phyloP scores from a whole-genome alignment of 1,139 yeast genomes.

The Tardiomyces depauwii region DNA sequence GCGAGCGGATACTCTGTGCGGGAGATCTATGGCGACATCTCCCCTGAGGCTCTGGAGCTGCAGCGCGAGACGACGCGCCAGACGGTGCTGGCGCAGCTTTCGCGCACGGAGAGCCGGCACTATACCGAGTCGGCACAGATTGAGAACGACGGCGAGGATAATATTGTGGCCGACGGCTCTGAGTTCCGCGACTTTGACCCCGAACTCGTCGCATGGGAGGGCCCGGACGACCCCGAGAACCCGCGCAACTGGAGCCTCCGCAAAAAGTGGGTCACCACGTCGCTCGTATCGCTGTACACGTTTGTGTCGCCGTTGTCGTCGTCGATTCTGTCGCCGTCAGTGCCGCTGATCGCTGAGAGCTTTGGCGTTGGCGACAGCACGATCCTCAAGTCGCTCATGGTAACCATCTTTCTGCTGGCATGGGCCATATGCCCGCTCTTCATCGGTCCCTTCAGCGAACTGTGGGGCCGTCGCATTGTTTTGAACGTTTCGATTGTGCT shows the following conservation, averaged over 20 bases:
- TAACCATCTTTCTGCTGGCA: constrained; percentile 48
- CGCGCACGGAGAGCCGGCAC: constrained; percentile 3
- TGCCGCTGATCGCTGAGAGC: constrained; percentile 33
- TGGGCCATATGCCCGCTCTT: constrained; percentile 54
- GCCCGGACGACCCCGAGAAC: constrained; percentile 44
- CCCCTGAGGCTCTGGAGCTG: constrained; percentile 11
- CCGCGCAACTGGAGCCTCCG: constrained; percentile 48
- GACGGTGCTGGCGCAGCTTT: constrained; percentile 13
- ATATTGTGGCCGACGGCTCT: constrained; percentile 9
- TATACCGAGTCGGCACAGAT: constrained; percentile 6
- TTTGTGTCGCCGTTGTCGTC: constrained; percentile 50
- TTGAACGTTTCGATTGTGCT: constrained; percentile 41
- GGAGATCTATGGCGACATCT: constrained; percentile 17
- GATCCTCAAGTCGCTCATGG: constrained; percentile 37
- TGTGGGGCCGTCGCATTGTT: constrained; percentile 45
- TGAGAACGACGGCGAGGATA: constrained; percentile 12
- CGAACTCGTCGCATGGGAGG: constrained; percentile 57
- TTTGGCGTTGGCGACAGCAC: constrained; percentile 29
- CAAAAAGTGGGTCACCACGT: constrained; percentile 35
- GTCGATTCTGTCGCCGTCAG: constrained; percentile 49
- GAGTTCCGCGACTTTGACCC: constrained; percentile 36
- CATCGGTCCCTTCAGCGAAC: constrained; percentile 51
- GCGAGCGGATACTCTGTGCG: constrained; percentile 7
- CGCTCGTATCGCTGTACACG: constrained; percentile 42
- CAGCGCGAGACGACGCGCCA: constrained; percentile 20